These are phyloP conservation scores for Gossypium thurberi DNA, from an alignment of 345 rosid genomes.

Conservation along the genomic window DNA sequence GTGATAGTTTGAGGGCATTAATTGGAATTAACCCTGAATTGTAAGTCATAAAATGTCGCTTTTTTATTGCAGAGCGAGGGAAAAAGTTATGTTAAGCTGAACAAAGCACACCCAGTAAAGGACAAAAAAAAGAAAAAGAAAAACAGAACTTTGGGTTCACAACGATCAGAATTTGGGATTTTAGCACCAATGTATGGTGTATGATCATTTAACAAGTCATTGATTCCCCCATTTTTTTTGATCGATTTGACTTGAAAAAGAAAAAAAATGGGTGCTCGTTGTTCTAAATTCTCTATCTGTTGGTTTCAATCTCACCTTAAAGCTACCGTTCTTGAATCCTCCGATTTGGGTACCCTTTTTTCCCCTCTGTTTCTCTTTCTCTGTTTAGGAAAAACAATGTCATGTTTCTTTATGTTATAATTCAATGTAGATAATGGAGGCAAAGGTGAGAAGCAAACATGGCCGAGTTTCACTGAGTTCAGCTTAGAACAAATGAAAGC, in stretches of 20 bases:
- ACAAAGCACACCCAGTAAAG: not conserved
- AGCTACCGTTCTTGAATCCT: slow-evolving; percentile 46
- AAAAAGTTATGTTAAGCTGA: not conserved
- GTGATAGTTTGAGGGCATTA: too few species aligned
- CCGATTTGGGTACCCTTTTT: slow-evolving; percentile 59
- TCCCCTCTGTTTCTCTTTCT: not conserved
- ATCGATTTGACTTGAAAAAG: not conserved
- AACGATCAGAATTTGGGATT: not conserved
- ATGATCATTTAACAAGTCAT: slow-evolving; percentile 5
- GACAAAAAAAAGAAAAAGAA: not conserved
- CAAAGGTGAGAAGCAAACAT: slow-evolving; percentile 31
- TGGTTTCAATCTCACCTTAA: slow-evolving; percentile 67
- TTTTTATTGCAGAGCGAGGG: not conserved
- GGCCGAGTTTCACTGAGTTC: slow-evolving; percentile 76
- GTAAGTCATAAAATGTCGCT: not conserved
- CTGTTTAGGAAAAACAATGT: not conserved
- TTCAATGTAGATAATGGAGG: slow-evolving; percentile 56
- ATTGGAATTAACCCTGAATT: too few species aligned
- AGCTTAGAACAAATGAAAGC: slow-evolving; percentile 64
- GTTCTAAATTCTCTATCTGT: slow-evolving; percentile 64
- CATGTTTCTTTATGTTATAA: not conserved
- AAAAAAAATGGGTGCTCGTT: slow-evolving; percentile 60
- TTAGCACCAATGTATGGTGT: slow-evolving; percentile 12
- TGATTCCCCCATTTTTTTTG: not conserved
- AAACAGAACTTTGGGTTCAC: not conserved